Evolutionary conservation across 805 yeast species (phyloP), one percentile per base, ranked within the genome.

Genomic region (Candida manassasensis): DNA sequence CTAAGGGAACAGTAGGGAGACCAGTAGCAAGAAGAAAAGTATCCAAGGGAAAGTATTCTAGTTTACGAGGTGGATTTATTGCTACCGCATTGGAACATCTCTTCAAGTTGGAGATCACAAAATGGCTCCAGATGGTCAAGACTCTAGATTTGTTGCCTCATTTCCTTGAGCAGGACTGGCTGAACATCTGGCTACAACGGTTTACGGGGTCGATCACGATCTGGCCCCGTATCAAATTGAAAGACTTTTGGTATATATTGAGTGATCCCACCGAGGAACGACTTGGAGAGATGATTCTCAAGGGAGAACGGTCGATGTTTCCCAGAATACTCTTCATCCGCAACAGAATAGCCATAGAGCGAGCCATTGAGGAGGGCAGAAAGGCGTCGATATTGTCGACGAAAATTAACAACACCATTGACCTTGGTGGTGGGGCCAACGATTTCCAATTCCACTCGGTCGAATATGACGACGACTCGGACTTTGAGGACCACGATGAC

Each of bases 1-100:
- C 90, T 16, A 72, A 80, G 45, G 94, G 94, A 1, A 78, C 85
- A 2, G 84, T 84, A 12, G 94, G 94, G 0, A 66, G 81, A 38
- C 94, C 94, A 0, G 85, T 84, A 15, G 71, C 82, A 1, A 68
- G 69, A 34, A 70, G 82, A 0, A 57, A 56, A 33, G 61, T 68
- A 5, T 40, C 47, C 19, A 49, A 44, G 13, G 59, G 56, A 32
- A 56, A 53, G 37, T 63, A 49, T 36, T 69, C 67, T 4, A 49
- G 57, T 6, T 70, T 83, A 45, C 62, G 94, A 44, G 94, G 94
- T 6, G 94, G 93, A 1, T 83, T 84, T 43, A 49, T 84, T 19
- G 79, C 82, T 3, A 73, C 88, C 10, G 86, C 88, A 1, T 41
- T 77, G 19, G 93, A 84, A 46, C 83, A 79, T 41, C 65, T 81